Conservation (phyloP, 2,329 filamentous ascomycete species). For the Pezicula rhizophila region DNA sequence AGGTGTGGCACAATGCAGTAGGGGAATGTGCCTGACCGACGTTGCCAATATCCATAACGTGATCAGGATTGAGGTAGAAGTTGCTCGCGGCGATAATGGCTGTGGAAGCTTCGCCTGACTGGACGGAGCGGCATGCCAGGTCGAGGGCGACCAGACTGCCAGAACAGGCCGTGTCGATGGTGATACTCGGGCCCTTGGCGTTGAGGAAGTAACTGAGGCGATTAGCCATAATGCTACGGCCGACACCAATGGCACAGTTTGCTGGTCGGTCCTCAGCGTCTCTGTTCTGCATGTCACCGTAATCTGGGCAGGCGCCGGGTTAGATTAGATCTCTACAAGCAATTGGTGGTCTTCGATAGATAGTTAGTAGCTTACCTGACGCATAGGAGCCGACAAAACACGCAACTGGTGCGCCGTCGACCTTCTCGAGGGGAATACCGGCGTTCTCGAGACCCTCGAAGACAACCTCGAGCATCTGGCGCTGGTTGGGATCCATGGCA, state of each 20-base stretch:
- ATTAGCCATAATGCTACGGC: constrained; percentile 37
- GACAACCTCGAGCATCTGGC: constrained; percentile 47
- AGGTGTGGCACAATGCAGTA: no score
- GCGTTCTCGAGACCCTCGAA: constrained; percentile 50
- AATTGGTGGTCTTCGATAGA: no score
- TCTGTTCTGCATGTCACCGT: constrained; percentile 8
- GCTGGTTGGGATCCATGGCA: constrained; percentile 33
- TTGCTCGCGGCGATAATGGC: constrained; percentile 22
- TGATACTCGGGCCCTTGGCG: constrained; percentile 49
- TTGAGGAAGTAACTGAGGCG: constrained; percentile 50
- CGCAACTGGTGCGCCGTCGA: constrained; percentile 5
- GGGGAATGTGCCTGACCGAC: no score
- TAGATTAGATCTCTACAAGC: no score
- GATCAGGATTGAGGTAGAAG: constrained; percentile 16
- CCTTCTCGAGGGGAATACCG: constrained; percentile 6
- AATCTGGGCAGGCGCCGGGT: constrained; percentile 15
- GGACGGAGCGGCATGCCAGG: constrained; percentile 42
- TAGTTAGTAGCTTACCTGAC: constrained; percentile 30
- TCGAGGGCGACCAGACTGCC: constrained; percentile 47
- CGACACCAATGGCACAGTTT: constrained; percentile 2
- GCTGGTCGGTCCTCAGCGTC: constrained; percentile 11
- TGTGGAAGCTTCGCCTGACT: constrained; percentile 33
- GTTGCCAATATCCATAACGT: constrained; percentile 3
- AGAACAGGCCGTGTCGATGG: constrained; percentile 52
- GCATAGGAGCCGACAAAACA: constrained; percentile 9